Base-by-base conservation (phyloP, 1,284 basidiomycete species). In the Bondarzewia mesenterica region DNA sequence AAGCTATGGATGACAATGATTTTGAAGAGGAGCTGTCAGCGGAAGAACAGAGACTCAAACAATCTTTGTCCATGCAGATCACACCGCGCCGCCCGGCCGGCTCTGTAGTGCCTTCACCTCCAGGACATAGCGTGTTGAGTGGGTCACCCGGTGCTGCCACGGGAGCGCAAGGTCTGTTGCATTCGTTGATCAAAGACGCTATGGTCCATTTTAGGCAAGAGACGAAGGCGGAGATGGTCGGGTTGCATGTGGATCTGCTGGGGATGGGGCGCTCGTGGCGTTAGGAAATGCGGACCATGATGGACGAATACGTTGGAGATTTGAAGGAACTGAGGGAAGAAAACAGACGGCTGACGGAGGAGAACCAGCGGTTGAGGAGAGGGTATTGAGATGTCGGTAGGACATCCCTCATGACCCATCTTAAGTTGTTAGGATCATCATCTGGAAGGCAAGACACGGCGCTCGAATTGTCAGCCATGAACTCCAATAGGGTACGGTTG, bases 201-300 rank as follows among this genome's bases (percentile, higher is more conserved):
- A 77, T 87, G 76, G 76, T 73, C 53, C 84, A 87, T 55, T 83
- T 78, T 58, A 80, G 80, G 57, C 70, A 72, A 53, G 82, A 87
- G 62, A 78, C 77, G 25, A 74, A 74, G 57, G 68, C 74, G 23
- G 80, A 85, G 67, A 77, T 87, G 73, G 72, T 75, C 58, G 81
- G 82, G 5, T 61, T 88, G 51, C 85, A 88, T 61, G 57, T 88
- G 53, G 85, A 88, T 58, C 58, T 88, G 48, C 67, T 88, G 26
- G 68, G 75, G 48, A 80, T 86, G 77, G 82, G 82, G 1, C 66
- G 80, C 29, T 73, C 74, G 20, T 75, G 71, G 73, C 64, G 69
- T 53, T 58, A 60, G 42, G 85, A 86, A 61, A 66, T 87, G 61
- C 69, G 76, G 48, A 70, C 70, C 41, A 57, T 75, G 52, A 77